Percentiles rank a stretch among this genome's conserved stretches.
These are phyloP conservation scores for Chimonanthus salicifolius DNA, from an alignment of 164 flowering plant genomes.

Conservation along the genomic window DNA sequence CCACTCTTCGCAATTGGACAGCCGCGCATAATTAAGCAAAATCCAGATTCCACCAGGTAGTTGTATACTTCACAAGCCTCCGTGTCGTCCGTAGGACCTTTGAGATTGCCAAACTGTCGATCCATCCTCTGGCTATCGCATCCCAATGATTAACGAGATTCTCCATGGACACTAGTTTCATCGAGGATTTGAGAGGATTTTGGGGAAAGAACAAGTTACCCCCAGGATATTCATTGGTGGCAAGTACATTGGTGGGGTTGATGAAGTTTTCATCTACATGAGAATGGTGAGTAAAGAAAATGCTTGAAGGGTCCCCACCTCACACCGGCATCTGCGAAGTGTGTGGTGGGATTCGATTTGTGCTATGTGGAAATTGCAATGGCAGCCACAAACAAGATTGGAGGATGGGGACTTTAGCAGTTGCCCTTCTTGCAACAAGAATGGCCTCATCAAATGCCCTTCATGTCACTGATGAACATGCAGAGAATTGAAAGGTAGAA, in stretches of 20 bases:
- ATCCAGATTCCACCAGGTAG: conserved; percentile 19
- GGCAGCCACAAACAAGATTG: conserved; percentile 48
- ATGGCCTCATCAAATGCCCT: conserved; percentile 55
- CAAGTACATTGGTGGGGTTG: conserved; percentile 56
- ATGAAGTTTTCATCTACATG: conserved; percentile 48
- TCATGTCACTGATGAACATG: conserved; percentile 22
- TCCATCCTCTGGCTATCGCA: conserved; percentile 51
- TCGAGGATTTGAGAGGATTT: conserved; percentile 40
- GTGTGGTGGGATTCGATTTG: conserved; percentile 55
- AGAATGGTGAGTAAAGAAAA: conserved; percentile 51
- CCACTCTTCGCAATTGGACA: conserved; percentile 31
- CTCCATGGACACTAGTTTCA: conserved; percentile 49
- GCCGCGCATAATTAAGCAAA: conserved; percentile 10
- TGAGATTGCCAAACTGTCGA: conserved; percentile 60
- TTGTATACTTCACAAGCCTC: conserved; percentile 67
- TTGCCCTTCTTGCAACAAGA: conserved; percentile 45
- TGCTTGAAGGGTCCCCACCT: conserved; percentile 40
- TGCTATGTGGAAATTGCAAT: conserved; percentile 39
- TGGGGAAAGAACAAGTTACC: conserved; percentile 21
- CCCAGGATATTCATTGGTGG: conserved; percentile 68
- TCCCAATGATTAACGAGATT: conserved; percentile 69
- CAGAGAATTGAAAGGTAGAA: neutral
- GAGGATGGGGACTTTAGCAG: conserved; percentile 37
- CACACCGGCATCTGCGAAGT: conserved; percentile 27
- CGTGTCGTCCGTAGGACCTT: conserved; percentile 66